Percentiles rank a stretch among this genome's conserved stretches.
phyloP scores from a whole-genome alignment of 2,329 filamentous ascomycete species.

The Zopfia rhizophila region DNA sequence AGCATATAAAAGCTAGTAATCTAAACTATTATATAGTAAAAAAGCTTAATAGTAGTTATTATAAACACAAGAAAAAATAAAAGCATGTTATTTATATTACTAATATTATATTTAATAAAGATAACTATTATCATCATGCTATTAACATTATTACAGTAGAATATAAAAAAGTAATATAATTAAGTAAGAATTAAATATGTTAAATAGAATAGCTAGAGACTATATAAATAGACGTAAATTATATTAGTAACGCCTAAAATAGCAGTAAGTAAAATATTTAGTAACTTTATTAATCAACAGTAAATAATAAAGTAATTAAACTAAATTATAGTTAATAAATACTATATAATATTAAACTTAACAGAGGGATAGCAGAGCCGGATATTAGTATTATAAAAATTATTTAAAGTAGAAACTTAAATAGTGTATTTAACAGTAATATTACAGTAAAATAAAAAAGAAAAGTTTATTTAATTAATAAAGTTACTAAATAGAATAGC shows the following conservation, averaged over 20 bases:
- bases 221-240: slow-evolving; percentile 11
- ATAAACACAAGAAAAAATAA: slow-evolving; percentile 27
- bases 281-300: slow-evolving; percentile 13
- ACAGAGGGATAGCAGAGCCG: slow-evolving; percentile 11
- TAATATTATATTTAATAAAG: slow-evolving; percentile 2
- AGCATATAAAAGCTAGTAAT: too few relatives aligned
- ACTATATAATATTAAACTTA: slow-evolving; percentile 18
- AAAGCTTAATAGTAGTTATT: slow-evolving; percentile 14
- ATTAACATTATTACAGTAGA: slow-evolving; percentile 18
- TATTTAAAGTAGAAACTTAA: slow-evolving; percentile 9
- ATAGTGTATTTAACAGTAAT: slow-evolving; percentile 20
- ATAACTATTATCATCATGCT: slow-evolving; percentile 23
- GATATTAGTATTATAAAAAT: slow-evolving; percentile 11
- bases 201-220: slow-evolving; percentile 12
- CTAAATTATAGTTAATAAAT: slow-evolving; percentile 25
- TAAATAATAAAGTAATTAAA: slow-evolving; percentile 18
- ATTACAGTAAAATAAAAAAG: slow-evolving; percentile 7
- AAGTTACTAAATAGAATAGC: neutral
- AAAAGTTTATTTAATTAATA: neutral
- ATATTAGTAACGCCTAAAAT: slow-evolving; percentile 12
- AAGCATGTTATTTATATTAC: slow-evolving; percentile 31
- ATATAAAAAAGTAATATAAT: slow-evolving; percentile 14
- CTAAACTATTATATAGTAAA: slow-evolving; percentile 14
- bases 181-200: slow-evolving; percentile 6
- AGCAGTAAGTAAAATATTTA: slow-evolving; percentile 8